Base-by-base conservation (phyloP, 768 basidiomycete genomes). In the Naganishia randhawae region DNA sequence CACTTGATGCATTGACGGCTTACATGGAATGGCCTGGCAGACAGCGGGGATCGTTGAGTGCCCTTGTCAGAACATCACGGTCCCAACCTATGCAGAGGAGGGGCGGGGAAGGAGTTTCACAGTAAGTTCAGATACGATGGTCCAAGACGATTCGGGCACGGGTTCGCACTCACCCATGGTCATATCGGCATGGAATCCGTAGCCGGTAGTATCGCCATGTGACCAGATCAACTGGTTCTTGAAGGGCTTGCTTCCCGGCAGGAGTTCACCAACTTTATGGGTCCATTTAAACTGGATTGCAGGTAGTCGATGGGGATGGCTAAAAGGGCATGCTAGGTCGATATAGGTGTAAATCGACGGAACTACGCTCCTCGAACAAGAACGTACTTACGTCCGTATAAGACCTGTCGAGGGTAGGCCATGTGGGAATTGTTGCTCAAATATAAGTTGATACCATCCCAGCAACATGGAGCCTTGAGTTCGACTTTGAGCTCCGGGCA, bases 131-230 rank as follows among this genome's bases (percentile, higher is more conserved):
- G 16, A 41, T n/a, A 42, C 37, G 35, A 14, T 19, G 25, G 22
- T 6, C 3, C 17, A 19, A 7, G n/a, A 17, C n/a, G 11, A 2
- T 25, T 10, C 29, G 39, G 27, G n/a, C 22, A 7, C 7, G 16
- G 57, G 33, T 22, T 3, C 17, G 35, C 17, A 50, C 54, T 67
- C 10, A 67, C 66, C 57, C n/a, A 73, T 73, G 48, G 73, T 71
- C 39, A 76, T 76, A 50, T 75, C 74, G 53, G 68, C 76, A 61
- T 77, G 77, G 72, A 85, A 84, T 73, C 86, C 86, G 72, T 85
- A 86, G 13, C 86, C 86, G 33, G 85, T 87, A 16, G 83, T 82
- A 73, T 88, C 87, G 42, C 87, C 87, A 67, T 84, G 78, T n/a
- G 86, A 81, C 72, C 73, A 75, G 41, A 71, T 71, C 2, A 75